These are phyloP conservation scores for Aegilops bicornis DNA, from an alignment of 176 grass and related monocot species.

Conservation along the genomic window DNA sequence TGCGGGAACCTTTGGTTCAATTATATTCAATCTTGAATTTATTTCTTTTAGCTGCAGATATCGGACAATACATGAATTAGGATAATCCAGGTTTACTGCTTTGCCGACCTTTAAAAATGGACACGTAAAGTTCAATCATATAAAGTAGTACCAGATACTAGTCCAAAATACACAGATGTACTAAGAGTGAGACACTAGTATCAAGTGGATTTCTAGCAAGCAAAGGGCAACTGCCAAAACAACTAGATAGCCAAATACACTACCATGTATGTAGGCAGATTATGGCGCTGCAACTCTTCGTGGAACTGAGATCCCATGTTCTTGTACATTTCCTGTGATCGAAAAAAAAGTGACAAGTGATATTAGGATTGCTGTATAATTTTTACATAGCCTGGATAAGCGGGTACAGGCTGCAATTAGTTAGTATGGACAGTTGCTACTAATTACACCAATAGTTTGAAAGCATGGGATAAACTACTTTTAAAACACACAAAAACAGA, in stretches of 20 bases:
- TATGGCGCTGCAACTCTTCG: slow-evolving; percentile 92
- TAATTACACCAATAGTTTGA: background rate
- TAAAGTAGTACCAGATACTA: background rate
- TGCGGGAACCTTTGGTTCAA: slow-evolving; percentile 77
- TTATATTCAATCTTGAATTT: slow-evolving; percentile 74
- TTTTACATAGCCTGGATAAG: background rate
- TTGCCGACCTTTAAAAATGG: slow-evolving; percentile 6
- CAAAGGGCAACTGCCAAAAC: background rate
- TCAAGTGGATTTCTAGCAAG: background rate
- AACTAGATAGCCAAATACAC: slow-evolving; percentile 3
- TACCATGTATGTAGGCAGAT: slow-evolving; percentile 89
- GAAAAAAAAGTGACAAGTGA: background rate
- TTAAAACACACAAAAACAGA: background rate
- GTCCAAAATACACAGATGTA: slow-evolving; percentile 4
- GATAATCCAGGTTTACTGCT: background rate
- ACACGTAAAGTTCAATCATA: slow-evolving; percentile 6
- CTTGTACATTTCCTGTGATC: slow-evolving; percentile 82
- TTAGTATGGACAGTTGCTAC: background rate
- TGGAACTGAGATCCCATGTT: slow-evolving; percentile 89
- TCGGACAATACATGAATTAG: slow-evolving; percentile 33
- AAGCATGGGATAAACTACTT: background rate
- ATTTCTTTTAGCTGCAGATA: slow-evolving; percentile 91
- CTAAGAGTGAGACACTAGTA: background rate
- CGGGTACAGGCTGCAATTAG: background rate
- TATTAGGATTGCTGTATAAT: background rate